Evolutionary conservation across 2,329 filamentous ascomycete genomes (phyloP), one percentile per base, ranked within the genome.

Genomic region (Clathrospora elynae): DNA sequence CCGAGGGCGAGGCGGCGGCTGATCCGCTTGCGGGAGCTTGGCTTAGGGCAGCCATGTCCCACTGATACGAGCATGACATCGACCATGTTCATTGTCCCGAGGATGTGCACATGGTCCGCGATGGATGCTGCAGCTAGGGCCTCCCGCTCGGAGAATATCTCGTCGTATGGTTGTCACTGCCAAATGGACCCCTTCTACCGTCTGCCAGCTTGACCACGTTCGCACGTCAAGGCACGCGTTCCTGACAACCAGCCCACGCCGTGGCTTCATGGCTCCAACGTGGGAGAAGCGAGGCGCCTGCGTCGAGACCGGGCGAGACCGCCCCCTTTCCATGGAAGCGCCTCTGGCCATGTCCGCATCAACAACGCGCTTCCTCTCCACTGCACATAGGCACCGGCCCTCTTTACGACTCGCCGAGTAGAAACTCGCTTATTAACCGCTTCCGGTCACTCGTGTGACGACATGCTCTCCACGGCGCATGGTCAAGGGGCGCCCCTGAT

Each of bases 401-500:
- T 49, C 45, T n/a, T n/a, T n/a, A 48, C 53, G 40, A 55, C 52
- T 57, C 53, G 57, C 53, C 57, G 53, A 59, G 44, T 47, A 39
- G 41, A 49, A 42, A 42, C 34, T 53, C 45, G 37, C 32, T 34
- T 43, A 45, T 46, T 51, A 51, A 26, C 42, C 56, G 51, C 49
- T 55, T 55, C 52, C 40, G 56, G 44, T 49, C 56, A 48, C 43
- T 42, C 32, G 59, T 66, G 59, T 47, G 41, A 67, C 61, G 6
- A 36, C 39, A 14, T 50, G 22, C 42, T 54, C 46, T 57, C 49
- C 59, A 51, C 56, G 35, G 49, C 53, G 33, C 64, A 64, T 59
- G 53, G 52, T 43, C 62, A 60, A 68, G 61, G 63, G 46, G 64
- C 59, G 53, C 54, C 56, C 59, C 59, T 46, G 46, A 49, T 55